Conservation (phyloP, 257 asterid species). For the Pogostemon cablin region DNA sequence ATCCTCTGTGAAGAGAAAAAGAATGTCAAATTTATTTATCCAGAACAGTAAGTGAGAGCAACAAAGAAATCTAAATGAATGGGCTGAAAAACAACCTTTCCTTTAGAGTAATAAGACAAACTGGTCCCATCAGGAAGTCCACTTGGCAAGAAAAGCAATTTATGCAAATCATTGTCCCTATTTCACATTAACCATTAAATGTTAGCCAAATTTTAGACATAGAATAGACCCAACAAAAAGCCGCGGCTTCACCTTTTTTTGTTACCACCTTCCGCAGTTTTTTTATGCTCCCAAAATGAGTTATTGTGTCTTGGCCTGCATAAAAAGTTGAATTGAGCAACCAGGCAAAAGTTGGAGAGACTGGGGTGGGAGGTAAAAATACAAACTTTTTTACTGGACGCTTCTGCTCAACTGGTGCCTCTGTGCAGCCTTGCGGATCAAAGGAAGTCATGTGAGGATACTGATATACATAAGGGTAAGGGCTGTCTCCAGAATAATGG, state of each 20-base stretch:
- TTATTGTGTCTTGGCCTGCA: constrained; percentile 76
- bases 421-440: constrained; percentile 44
- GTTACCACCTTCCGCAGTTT: constrained; percentile 64
- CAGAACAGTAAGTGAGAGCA: constrained; percentile 20
- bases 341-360: not conserved
- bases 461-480: constrained; percentile 42
- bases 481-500: constrained; percentile 46
- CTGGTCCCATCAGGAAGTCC: constrained; percentile 99
- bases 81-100: constrained; percentile 69
- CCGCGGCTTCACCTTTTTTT: constrained; percentile 66
- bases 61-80: constrained; percentile 19
- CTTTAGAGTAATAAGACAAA: constrained; percentile 91
- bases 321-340: constrained; percentile 37
- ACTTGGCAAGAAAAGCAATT: constrained; percentile 88
- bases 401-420: constrained; percentile 58
- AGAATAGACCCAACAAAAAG: not conserved
- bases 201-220: constrained; percentile 17
- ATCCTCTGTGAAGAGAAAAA: constrained; percentile 61
- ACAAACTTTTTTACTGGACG: constrained; percentile 74
- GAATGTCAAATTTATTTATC: constrained; percentile 15
- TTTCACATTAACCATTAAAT: constrained; percentile 24
- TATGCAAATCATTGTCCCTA: constrained; percentile 97
- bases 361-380: constrained; percentile 21
- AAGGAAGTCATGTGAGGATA: constrained; percentile 40
- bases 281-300: constrained; percentile 56